phyloP scores from a whole-genome alignment of 805 yeast genomes.

The Metschnikowia reukaufii region DNA sequence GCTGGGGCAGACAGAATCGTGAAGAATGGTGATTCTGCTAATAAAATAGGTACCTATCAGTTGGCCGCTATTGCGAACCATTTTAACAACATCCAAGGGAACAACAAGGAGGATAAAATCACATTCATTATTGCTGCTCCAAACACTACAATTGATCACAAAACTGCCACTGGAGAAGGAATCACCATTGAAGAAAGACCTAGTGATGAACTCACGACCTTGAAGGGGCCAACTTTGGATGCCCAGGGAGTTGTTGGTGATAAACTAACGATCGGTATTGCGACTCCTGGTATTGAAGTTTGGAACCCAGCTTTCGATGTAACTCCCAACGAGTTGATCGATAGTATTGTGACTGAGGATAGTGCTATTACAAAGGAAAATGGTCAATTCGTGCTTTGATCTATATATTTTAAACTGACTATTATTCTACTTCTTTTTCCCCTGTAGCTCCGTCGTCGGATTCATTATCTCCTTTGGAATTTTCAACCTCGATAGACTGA shows the following conservation, averaged over 20 bases:
- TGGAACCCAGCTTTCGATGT: slow-evolving; percentile 98
- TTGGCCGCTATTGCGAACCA: slow-evolving; percentile 69
- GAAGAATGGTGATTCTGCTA: slow-evolving; percentile 91
- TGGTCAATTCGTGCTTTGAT: slow-evolving; percentile 13
- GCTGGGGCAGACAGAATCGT: slow-evolving; percentile 97
- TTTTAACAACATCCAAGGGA: slow-evolving; percentile 27
- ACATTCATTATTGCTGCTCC: slow-evolving; percentile 96
- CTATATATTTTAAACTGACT: not conserved
- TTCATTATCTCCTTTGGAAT: not conserved
- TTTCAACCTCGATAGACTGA: not conserved
- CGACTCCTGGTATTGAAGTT: slow-evolving; percentile 80
- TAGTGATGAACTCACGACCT: slow-evolving; percentile 68
- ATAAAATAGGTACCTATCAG: slow-evolving; percentile 94
- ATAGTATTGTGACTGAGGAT: slow-evolving; percentile 86
- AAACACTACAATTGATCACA: slow-evolving; percentile 79
- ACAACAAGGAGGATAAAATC: slow-evolving; percentile 45
- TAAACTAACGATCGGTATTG: slow-evolving; percentile 63
- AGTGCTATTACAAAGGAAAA: slow-evolving; percentile 12
- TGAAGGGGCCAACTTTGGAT: slow-evolving; percentile 54
- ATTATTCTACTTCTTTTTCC: not conserved
- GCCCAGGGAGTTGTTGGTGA: slow-evolving; percentile 32
- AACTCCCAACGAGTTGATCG: slow-evolving; percentile 80
- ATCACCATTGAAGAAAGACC: slow-evolving; percentile 90
- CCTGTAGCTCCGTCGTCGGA: slow-evolving; percentile 3
- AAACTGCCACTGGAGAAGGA: slow-evolving; percentile 64